These are phyloP conservation scores for Xylaria multiplex DNA, from an alignment of 2,329 filamentous ascomycete genomes.

Conservation along the genomic window DNA sequence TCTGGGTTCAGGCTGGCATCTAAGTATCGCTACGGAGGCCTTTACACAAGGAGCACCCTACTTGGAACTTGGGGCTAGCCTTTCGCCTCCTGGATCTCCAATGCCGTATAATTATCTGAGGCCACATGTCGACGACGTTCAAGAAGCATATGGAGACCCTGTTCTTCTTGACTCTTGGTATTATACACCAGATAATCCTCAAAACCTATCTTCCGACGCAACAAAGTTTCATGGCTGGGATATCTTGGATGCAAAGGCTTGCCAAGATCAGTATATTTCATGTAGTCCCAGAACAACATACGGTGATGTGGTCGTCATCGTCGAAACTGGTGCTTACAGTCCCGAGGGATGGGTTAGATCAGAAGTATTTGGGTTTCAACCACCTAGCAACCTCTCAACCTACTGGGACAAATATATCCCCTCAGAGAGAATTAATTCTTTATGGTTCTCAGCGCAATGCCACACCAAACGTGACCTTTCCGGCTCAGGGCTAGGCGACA, in stretches of 20 bases:
- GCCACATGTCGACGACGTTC: too few relatives aligned
- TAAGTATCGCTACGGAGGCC: slow-evolving; percentile 9
- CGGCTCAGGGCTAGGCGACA: background rate
- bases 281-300: background rate
- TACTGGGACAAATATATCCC: background rate
- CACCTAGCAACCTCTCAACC: background rate
- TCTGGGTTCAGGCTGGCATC: background rate
- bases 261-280: background rate
- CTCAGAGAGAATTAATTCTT: background rate
- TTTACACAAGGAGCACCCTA: background rate
- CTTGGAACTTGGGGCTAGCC: slow-evolving; percentile 13
- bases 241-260: background rate
- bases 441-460: slow-evolving; percentile 15
- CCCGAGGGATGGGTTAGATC: background rate
- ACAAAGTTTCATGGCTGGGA: background rate
- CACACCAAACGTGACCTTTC: background rate
- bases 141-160: background rate
- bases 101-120: too few relatives aligned
- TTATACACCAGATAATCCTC: background rate
- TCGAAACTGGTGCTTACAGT: background rate
- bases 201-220: background rate
- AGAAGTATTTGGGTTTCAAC: slow-evolving; percentile 2
- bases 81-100: background rate
- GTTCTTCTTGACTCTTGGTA: background rate
- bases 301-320: background rate